Base-by-base conservation (phyloP, 2,329 filamentous ascomycete genomes). In the Aspergillus novofumigatus region DNA sequence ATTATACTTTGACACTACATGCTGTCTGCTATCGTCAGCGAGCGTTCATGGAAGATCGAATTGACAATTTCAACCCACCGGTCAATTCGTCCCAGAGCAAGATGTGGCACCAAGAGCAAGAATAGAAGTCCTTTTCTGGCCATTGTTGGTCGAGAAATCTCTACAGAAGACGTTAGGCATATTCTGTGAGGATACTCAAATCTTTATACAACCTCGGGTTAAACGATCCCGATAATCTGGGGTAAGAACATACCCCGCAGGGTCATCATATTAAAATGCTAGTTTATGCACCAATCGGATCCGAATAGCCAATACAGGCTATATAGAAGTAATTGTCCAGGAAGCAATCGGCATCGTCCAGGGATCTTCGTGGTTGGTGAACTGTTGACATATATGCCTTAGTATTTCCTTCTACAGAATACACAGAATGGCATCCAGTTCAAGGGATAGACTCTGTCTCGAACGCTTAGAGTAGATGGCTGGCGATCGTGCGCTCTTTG, bases 1-100 rank as follows among this genome's bases (percentile, higher is more conserved):
- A 38, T 60, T 62, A 35, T 62, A 62, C 23, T 52, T 52, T 8
- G 58, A 58, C 0, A 62, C 55, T 10, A 62, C 48, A 2, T 25
- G 25, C 23, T 57, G 35, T 20, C 60, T 60, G n/a, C 20, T 38
- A 17, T 17, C 32, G 14, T 38, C 14, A 38, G 14, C 14, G 14
- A 17, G 32, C 14, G 2, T 17, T 17, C 3, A 38, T 17, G 2
- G n/a, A 38, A n/a, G 26, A 9, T 20, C 11, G 41, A 20, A 21
- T 23, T 23, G 10, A 11, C 20, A 44, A 4, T 2, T 3, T 8
- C 8, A 6, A 17, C 42, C 17, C 9, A 58, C 56, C 56, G 17
- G 23, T 55, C 52, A 55, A 58, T 58, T 0, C 3, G 28, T 26
- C 52, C 56, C 5, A 47, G 21, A 6, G 26, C 49, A 17, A 38